Evolutionary conservation across 768 basidiomycete species (phyloP), one percentile per base, ranked within the genome.

Genomic region (Calocybe gangraenosa): DNA sequence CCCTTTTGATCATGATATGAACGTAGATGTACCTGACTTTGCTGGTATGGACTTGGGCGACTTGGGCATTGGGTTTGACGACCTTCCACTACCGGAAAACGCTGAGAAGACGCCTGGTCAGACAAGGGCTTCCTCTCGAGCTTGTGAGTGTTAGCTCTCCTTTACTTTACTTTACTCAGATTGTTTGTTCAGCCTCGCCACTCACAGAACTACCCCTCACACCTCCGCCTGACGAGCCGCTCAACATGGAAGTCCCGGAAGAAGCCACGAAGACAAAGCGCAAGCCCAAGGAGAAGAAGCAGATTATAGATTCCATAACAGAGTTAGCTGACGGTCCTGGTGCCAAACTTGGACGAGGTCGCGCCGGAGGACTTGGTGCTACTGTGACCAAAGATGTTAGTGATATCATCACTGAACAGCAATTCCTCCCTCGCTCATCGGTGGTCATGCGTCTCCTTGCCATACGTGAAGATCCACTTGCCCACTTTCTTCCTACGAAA

Each of bases 231-330:
- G 76, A 78, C 19, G 60, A 75, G 6, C 65, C 70, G 31, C 53
- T 75, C 45, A 71, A 75, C 6, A 73, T 78, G 2, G 51, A 50
- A 3, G 70, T 71, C 3, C 47, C 72, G 8, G 73, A 68, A 21
- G 72, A 70, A 40, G 51, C 53, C 31, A 40, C 57, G 28, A 73
- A 71, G 47, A 59, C 56, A 57, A 70, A 76, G 68, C 69, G 76
- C 55, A 77, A 82, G 63, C 52, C 63, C 28, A 81, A 78, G 52
- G 83, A 86, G 58, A 90, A 84, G 74, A 94, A 87, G 64, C 85
- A 89, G 53, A 89, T 93, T 36, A 87, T 95, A 44, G 94, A 97
- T 62, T 76, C 79, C n/a, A 79, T 91, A 35, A 93, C 87, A 6
- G 93, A 97, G 63, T 76, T 93, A 35, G 74, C 76, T 34, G 81